Evolutionary conservation across 345 rosid genomes (phyloP).

Genomic region (Moringa oleifera): DNA sequence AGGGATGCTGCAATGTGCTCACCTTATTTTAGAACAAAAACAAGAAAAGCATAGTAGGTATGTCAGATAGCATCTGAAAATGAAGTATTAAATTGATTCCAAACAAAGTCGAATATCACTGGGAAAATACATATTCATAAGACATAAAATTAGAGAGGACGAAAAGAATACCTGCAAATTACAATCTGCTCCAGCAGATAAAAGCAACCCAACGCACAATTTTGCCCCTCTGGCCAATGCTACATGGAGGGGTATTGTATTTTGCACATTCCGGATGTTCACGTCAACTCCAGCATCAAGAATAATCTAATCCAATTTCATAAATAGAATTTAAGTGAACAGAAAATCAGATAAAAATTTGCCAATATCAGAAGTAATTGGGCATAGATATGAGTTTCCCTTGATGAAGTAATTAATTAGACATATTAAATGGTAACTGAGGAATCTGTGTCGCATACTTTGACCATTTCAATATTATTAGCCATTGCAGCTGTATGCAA

Average conservation of each 20-base stretch:
- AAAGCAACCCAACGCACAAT: slow-evolving; percentile 79
- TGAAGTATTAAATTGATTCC: not conserved
- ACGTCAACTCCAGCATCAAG: slow-evolving; percentile 96
- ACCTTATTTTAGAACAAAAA: no score
- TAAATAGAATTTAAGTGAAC: slow-evolving; percentile 16
- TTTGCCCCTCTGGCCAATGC: slow-evolving; percentile 94
- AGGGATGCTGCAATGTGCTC: no score
- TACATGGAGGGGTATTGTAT: slow-evolving; percentile 89
- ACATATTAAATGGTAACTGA: not conserved
- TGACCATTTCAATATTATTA: slow-evolving; percentile 82
- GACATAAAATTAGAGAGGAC: not conserved
- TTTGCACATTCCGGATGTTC: slow-evolving; percentile 75
- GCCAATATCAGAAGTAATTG: not conserved
- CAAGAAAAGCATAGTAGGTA: no score
- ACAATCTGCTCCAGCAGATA: slow-evolving; percentile 81
- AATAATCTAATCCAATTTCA: slow-evolving; percentile 53
- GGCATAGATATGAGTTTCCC: not conserved
- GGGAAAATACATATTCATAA: no score
- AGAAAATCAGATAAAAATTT: not conserved
- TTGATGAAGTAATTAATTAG: not conserved
- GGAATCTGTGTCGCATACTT: slow-evolving; percentile 39
- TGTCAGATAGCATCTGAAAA: not conserved
- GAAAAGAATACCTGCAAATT: slow-evolving; percentile 63
- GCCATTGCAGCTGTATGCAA: slow-evolving; percentile 92
- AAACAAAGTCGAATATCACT: not conserved